phyloP scores from a whole-genome alignment of 371 early-diverging fungal species.

The Rhizopus sp. region DNA sequence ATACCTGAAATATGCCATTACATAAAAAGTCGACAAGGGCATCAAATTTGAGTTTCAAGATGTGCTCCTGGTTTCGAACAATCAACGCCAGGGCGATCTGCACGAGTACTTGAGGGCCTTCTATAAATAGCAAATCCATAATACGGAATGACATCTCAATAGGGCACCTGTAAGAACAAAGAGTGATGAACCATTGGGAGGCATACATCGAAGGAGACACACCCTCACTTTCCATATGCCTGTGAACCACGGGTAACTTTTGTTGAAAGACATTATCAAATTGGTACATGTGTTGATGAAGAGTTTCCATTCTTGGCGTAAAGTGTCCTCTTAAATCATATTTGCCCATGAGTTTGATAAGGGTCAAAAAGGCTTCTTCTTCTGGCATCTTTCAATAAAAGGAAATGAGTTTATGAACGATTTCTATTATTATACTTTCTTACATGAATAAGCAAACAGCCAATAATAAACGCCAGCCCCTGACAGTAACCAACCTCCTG shows the following conservation, averaged over 20 bases:
- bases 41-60: constrained; percentile 83
- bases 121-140: constrained; percentile 88
- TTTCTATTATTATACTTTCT: constrained; percentile 10
- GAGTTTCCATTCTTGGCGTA: constrained; percentile 79
- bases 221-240: constrained; percentile 75
- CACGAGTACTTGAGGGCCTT: constrained; percentile 85
- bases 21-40: constrained; percentile 82
- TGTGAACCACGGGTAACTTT: constrained; percentile 65
- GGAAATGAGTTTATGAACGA: not conserved
- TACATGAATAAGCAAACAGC: constrained; percentile 84
- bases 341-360: constrained; percentile 73
- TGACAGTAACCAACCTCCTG: constrained; percentile 95
- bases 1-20: constrained; percentile 73
- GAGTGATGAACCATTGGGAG: constrained; percentile 83
- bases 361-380: constrained; percentile 86
- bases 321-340: constrained; percentile 84
- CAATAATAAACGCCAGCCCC: constrained; percentile 90
- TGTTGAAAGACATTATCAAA: constrained; percentile 85
- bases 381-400: constrained; percentile 63
- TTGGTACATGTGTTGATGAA: constrained; percentile 83
- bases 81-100: constrained; percentile 87
- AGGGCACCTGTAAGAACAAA: constrained; percentile 86
- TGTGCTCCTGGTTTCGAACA: constrained; percentile 71
- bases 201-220: constrained; percentile 80
- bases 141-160: constrained; percentile 82